phyloP scores from a whole-genome alignment of 805 yeast species.

The Candida caryicola region DNA sequence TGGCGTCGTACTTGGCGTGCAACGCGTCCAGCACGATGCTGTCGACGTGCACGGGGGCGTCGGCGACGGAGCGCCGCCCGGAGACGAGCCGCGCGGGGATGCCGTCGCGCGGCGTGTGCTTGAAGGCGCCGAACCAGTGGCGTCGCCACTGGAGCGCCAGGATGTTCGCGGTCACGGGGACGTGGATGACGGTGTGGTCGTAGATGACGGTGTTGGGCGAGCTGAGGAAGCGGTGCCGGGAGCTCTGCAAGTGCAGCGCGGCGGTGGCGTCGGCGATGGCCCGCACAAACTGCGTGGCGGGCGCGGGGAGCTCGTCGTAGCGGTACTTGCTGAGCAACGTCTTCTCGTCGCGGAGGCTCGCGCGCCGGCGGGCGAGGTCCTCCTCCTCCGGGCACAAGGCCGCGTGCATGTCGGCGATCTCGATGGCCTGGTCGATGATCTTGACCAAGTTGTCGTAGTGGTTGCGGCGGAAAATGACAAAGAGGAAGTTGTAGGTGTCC shows the following conservation, averaged over 20 bases:
- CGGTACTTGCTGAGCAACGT: neutral
- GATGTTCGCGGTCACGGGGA: neutral
- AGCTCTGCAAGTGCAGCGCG: too few species aligned
- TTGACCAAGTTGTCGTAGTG: slow-evolving; percentile 18
- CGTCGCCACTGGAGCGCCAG: slow-evolving; percentile 18
- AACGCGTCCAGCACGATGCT: too few species aligned
- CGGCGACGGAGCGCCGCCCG: too few species aligned
- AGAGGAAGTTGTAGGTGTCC: slow-evolving; percentile 17
- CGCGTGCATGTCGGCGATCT: slow-evolving; percentile 14
- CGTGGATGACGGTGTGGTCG: neutral
- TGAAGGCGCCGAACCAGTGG: slow-evolving; percentile 24
- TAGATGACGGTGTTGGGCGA: neutral
- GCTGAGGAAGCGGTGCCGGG: too few species aligned
- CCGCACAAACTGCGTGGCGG: too few species aligned
- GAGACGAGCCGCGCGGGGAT: too few species aligned
- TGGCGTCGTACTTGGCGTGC: too few species aligned
- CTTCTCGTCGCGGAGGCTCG: slow-evolving; percentile 2
- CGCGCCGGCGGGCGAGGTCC: neutral
- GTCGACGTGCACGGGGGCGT: too few species aligned
- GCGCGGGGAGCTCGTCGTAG: too few species aligned
- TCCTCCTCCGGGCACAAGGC: slow-evolving; percentile 5
- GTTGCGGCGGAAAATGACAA: slow-evolving; percentile 15
- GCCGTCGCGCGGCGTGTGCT: too few species aligned
- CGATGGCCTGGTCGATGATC: slow-evolving; percentile 14
- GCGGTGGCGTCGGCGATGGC: too few species aligned